phyloP scores from a whole-genome alignment of 140 eudicot species.

The Bidens hawaiensis region DNA sequence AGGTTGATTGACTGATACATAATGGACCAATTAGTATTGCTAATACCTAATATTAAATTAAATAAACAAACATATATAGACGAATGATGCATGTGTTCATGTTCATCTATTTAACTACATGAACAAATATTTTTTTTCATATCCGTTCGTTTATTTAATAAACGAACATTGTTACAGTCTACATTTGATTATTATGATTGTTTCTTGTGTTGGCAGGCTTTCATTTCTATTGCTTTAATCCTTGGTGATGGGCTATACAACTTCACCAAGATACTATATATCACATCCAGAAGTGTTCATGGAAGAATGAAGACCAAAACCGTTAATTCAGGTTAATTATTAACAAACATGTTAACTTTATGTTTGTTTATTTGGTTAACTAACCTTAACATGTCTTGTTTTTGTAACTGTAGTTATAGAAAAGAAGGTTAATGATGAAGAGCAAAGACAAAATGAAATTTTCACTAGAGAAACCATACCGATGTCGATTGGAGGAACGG shows the following conservation, averaged over 20 bases:
- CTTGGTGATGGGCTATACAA: conserved; percentile 87
- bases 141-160: neutral
- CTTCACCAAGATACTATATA: conserved; percentile 48
- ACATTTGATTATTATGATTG: neutral
- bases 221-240: conserved; percentile 78
- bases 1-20: no score
- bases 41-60: neutral
- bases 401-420: conserved; percentile 16
- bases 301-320: conserved; percentile 41
- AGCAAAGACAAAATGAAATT: conserved; percentile 44
- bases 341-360: neutral
- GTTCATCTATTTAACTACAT: neutral
- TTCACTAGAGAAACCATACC: conserved; percentile 69
- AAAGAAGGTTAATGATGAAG: conserved; percentile 29
- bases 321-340: conserved; percentile 29
- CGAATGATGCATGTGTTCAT: neutral
- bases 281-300: conserved; percentile 51
- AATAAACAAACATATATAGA: neutral
- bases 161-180: neutral
- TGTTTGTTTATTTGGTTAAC: neutral
- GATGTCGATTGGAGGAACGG: conserved; percentile 50
- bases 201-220: conserved; percentile 48
- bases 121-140: neutral
- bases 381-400: conserved; percentile 10
- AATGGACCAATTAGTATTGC: neutral